Evolutionary conservation across 768 basidiomycete genomes (phyloP).

Genomic region (Mrakia blollopis): DNA sequence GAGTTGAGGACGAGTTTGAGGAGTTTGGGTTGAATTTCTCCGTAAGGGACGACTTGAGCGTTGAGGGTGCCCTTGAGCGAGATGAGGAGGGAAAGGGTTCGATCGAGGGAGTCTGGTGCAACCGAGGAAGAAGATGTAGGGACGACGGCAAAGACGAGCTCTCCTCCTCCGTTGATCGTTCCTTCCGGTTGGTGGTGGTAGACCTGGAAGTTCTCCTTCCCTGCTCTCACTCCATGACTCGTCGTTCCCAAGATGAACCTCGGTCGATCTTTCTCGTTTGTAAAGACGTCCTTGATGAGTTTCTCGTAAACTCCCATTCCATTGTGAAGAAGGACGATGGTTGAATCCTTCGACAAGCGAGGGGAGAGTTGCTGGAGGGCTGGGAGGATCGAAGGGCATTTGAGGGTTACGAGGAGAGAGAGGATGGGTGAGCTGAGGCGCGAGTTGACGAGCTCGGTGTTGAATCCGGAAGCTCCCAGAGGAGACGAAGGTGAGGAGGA

Average conservation of each 20-base stretch:
- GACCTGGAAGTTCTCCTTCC: conserved; percentile 50
- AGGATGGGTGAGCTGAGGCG: conserved; percentile 53
- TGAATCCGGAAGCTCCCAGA: neutral
- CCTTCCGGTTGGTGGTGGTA: conserved; percentile 55
- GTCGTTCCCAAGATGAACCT: conserved; percentile 80
- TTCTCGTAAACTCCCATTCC: conserved; percentile 89
- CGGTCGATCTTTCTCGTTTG: conserved; percentile 58
- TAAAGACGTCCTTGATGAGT: conserved; percentile 63
- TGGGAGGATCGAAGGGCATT: conserved; percentile 61
- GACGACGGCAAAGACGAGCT: conserved; percentile 71
- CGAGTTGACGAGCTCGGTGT: conserved; percentile 2
- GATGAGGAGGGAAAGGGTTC: neutral
- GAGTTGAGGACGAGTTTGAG: conserved; percentile 77
- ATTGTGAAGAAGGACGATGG: conserved; percentile 88
- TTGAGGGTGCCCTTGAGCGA: conserved; percentile 18
- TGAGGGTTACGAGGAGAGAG: conserved; percentile 75
- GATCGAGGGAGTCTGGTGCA: conserved; percentile 34
- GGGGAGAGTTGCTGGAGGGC: conserved; percentile 59
- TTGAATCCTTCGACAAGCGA: conserved; percentile 62
- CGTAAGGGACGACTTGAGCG: conserved; percentile 56
- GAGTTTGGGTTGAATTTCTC: conserved; percentile 62
- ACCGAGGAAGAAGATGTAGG: conserved; percentile 72
- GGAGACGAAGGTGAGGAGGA: neutral
- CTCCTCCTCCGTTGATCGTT: conserved; percentile 49
- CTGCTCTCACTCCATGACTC: conserved; percentile 69